Evolutionary conservation across 2,329 filamentous ascomycete species (phyloP).

Genomic region (Arthrobotrys sinensis): DNA sequence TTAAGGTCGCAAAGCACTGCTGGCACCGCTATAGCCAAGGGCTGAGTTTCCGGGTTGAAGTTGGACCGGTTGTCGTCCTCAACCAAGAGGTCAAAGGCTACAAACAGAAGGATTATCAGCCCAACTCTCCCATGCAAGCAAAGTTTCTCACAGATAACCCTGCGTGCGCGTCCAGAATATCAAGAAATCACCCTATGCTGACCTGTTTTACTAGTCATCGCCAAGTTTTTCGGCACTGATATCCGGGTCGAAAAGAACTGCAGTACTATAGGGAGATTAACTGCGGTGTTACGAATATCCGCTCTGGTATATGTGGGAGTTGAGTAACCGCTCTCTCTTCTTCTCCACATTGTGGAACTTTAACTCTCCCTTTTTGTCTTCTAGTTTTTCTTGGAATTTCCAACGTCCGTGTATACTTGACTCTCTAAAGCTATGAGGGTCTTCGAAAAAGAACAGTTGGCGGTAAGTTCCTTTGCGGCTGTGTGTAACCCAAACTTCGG

Average conservation of each 20-base stretch:
- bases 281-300: too few relatives aligned
- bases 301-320: too few relatives aligned
- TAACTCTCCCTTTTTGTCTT: too few relatives aligned
- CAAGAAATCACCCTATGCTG: neutral
- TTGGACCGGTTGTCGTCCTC: too few relatives aligned
- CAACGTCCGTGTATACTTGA: neutral
- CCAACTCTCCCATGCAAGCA: slow-evolving; percentile 1
- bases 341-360: too few relatives aligned
- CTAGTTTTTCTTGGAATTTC: neutral
- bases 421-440: too few relatives aligned
- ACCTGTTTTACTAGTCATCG: neutral
- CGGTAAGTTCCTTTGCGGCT: neutral
- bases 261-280: too few relatives aligned
- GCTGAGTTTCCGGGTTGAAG: too few relatives aligned
- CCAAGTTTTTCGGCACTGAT: neutral
- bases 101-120: slow-evolving; percentile 8
- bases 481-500: neutral
- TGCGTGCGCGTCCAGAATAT: neutral
- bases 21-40: too few relatives aligned
- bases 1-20: too few relatives aligned
- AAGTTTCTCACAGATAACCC: neutral
- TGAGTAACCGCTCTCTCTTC: too few relatives aligned
- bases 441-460: neutral
- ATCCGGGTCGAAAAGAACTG: too few relatives aligned
- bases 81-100: neutral